Evolutionary conservation across 371 early-diverging fungal genomes (phyloP).

Genomic region (Mortierella sp.): DNA sequence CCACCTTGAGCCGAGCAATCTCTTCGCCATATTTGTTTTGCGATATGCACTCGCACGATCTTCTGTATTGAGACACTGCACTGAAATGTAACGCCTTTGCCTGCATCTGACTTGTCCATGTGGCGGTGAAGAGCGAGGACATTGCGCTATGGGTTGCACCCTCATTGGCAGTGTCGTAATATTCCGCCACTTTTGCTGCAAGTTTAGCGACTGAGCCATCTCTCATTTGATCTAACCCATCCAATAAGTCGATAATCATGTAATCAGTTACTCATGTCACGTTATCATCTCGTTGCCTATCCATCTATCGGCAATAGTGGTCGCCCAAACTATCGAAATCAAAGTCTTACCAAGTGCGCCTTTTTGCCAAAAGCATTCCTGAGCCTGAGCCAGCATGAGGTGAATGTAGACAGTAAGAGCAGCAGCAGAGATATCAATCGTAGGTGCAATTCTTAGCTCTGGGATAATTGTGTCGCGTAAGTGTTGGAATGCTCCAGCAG

Average conservation of each 20-base stretch:
- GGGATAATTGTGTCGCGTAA: slow-evolving; percentile 70
- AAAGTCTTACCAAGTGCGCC: slow-evolving; percentile 66
- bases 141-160: slow-evolving; percentile 68
- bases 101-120: slow-evolving; percentile 76
- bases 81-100: slow-evolving; percentile 77
- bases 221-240: slow-evolving; percentile 73
- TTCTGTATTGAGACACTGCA: slow-evolving; percentile 84
- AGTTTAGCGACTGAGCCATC: slow-evolving; percentile 82
- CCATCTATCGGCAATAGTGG: too few relatives aligned
- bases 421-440: slow-evolving; percentile 68
- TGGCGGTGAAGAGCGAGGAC: slow-evolving; percentile 56
- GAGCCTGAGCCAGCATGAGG: slow-evolving; percentile 91
- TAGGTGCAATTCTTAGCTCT: slow-evolving; percentile 67
- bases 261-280: neutral
- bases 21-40: slow-evolving; percentile 88
- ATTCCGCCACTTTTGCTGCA: slow-evolving; percentile 77
- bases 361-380: slow-evolving; percentile 89
- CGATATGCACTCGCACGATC: slow-evolving; percentile 75
- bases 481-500: slow-evolving; percentile 84
- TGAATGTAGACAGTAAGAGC: slow-evolving; percentile 74
- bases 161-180: slow-evolving; percentile 77
- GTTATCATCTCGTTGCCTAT: too few relatives aligned
- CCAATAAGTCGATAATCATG: neutral
- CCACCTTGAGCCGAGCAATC: slow-evolving; percentile 77
- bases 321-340: neutral